These are phyloP conservation scores for Berberis vulgaris DNA, from an alignment of 164 flowering plant genomes.

Conservation along the genomic window DNA sequence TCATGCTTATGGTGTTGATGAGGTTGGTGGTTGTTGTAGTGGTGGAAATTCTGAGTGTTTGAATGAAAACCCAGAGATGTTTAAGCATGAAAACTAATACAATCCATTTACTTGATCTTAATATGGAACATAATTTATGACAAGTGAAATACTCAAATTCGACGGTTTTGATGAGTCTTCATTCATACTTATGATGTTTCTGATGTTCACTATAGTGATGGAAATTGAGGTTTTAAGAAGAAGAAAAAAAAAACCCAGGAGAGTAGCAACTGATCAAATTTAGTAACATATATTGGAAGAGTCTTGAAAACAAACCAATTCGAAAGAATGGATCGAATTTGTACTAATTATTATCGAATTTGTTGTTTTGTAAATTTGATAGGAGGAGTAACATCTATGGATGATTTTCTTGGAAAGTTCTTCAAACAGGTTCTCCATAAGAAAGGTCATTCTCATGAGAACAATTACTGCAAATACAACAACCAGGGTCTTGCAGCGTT, in stretches of 20 bases:
- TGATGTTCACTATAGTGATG: background rate
- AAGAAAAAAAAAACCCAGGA: background rate
- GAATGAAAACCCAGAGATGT: background rate
- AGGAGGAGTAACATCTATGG: constrained; percentile 96
- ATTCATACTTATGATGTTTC: background rate
- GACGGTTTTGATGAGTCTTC: background rate
- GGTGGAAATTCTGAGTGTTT: background rate
- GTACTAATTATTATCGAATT: background rate
- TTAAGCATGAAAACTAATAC: no score
- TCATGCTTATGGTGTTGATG: background rate
- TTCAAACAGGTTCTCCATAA: constrained; percentile 47
- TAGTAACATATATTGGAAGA: background rate
- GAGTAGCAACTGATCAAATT: background rate
- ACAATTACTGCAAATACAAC: constrained; percentile 86
- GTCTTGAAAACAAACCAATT: background rate
- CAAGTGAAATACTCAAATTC: no score
- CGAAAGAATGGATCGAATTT: background rate
- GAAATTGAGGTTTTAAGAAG: background rate
- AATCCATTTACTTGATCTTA: no score
- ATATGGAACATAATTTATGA: no score
- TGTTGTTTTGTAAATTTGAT: constrained; percentile 1
- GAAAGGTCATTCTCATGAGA: constrained; percentile 42
- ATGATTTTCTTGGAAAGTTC: constrained; percentile 63
- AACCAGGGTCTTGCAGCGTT: constrained; percentile 74
- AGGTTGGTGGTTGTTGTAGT: background rate